Evolutionary conservation across 345 rosid genomes (phyloP).

Genomic region (Brassica cretica): DNA sequence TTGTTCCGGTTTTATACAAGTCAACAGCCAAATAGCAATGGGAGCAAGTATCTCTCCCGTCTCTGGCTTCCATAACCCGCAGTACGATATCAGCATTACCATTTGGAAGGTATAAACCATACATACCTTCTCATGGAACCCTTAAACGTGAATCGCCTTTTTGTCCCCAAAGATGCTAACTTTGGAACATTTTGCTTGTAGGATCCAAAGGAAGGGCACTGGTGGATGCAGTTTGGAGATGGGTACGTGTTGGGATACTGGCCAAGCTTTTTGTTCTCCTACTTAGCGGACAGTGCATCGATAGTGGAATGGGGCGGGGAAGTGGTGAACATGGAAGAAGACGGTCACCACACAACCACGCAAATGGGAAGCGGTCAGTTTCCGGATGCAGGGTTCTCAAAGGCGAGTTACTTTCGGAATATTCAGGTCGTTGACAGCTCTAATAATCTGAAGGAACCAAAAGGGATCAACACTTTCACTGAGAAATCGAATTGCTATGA

Average conservation of each 20-base stretch:
- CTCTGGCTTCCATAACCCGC: conserved; percentile 53
- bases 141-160: background rate
- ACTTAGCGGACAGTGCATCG: conserved; percentile 66
- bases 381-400: conserved; percentile 62
- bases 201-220: conserved; percentile 76
- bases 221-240: conserved; percentile 82
- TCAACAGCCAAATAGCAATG: conserved; percentile 75
- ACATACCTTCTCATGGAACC: background rate
- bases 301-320: conserved; percentile 83
- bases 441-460: conserved; percentile 65
- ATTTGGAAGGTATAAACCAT: conserved; percentile 63
- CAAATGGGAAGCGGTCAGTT: conserved; percentile 79
- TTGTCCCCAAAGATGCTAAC: background rate
- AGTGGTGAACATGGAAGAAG: conserved; percentile 62
- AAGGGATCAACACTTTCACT: conserved; percentile 57
- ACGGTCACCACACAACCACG: conserved; percentile 62
- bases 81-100: conserved; percentile 67
- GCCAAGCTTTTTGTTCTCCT: conserved; percentile 66
- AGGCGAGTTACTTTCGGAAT: conserved; percentile 64
- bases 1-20: conserved; percentile 74
- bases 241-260: conserved; percentile 64
- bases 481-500: conserved; percentile 69
- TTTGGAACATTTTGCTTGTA: conserved; percentile 26
- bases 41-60: conserved; percentile 78
- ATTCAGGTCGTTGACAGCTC: conserved; percentile 63